Evolutionary conservation across 2,329 filamentous ascomycete genomes (phyloP), one percentile per base, ranked within the genome.

Genomic region (Pseudogymnoascus sp.): DNA sequence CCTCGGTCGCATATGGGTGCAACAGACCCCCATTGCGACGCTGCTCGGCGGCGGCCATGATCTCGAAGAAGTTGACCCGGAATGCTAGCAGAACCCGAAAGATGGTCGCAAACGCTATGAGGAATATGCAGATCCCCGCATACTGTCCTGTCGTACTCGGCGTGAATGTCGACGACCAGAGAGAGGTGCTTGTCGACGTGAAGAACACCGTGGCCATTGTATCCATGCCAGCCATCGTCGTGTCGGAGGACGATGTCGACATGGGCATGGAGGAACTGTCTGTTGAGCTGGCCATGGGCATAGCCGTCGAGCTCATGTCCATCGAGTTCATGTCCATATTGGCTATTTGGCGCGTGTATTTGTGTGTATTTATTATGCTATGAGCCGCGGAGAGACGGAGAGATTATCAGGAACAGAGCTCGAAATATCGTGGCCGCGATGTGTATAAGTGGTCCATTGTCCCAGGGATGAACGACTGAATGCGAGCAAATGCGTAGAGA

Each of bases 61-160:
- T 56, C n/a, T 65, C 59, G 31, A 62, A 64, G 31, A 64, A 62
- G 24, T 62, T 56, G 38, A 53, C 38, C 73, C 89, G 90, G 70
- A 83, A 79, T 2, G 91, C 91, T 61, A 92, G 78, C 14, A 96
- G 78, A 28, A 81, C 76, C 60, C 92, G 89, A 70, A 87, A 85
- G 64, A 88, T 71, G 65, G 87, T 79, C 65, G 86, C 86, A 59
- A 97, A 84, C 50, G 88, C 70, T 71, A 96, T 87, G 62, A 96
- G 82, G 77, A 96, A 96, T 75, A 96, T 89, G 79, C 93, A 95
- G 19, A 91, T 95, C 62, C 86, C 93, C 3, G 90, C 90, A 75
- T 96, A 97, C 66, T 82, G 78, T 69, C 88, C 89, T 7, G 81
- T 78, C 26, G 78, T 86, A 35, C 72, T 76, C 6, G 93, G 91